Evolutionary conservation across 140 eudicot genomes (phyloP).

Genomic region (Cichorium intybus): DNA sequence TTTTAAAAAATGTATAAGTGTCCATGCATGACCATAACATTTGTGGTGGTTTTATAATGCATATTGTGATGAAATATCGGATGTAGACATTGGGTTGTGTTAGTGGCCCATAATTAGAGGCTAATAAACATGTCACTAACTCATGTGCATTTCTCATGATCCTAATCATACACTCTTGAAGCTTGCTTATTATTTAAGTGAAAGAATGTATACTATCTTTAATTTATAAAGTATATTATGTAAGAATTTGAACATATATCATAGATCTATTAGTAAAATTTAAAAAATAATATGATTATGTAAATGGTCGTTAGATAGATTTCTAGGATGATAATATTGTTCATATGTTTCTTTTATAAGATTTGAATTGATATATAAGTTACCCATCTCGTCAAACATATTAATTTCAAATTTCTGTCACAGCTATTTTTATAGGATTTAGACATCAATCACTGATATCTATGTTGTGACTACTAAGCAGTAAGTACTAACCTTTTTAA

Average conservation of each 20-base stretch:
- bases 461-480: no score
- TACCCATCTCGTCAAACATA: no score
- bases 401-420: no score
- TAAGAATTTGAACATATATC: background rate
- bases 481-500: no score
- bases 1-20: constrained; percentile 18
- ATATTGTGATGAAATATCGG: constrained; percentile 11
- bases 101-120: constrained; percentile 40
- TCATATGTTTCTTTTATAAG: no score
- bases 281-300: no score
- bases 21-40: constrained; percentile 26
- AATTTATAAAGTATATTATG: background rate
- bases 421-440: no score
- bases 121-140: constrained; percentile 25
- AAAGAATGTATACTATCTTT: background rate
- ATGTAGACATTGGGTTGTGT: constrained; percentile 20
- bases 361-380: no score
- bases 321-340: no score
- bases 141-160: constrained; percentile 20
- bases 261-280: background rate
- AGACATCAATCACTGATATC: no score
- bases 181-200: constrained; percentile 17
- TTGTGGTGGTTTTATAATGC: constrained; percentile 22
- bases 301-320: no score
- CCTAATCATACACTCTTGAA: constrained; percentile 13